Conservation (phyloP, 2,329 filamentous ascomycete genomes). For the Pyrenochaeta sp. region DNA sequence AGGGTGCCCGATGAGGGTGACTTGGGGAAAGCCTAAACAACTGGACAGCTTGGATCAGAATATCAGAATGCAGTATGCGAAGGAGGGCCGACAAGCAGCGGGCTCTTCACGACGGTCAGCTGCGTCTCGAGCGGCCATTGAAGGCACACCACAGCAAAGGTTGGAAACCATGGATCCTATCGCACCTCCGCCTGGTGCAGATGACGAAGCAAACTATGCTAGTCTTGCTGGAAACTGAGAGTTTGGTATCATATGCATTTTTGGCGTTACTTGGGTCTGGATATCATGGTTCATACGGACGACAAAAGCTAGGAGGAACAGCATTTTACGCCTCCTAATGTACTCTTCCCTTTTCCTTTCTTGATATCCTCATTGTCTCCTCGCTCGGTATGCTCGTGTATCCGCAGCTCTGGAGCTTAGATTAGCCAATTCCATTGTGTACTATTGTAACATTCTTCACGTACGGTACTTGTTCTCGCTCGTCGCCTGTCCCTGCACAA, state of each 20-base stretch:
- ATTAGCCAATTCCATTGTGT: conserved; percentile 17
- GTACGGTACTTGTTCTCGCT: conserved; percentile 67
- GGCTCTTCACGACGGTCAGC: conserved; percentile 37
- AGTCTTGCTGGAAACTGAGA: conserved; percentile 85
- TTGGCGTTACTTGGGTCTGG: conserved; percentile 23
- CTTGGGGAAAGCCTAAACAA: conserved; percentile 92
- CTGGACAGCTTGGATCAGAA: conserved; percentile 92
- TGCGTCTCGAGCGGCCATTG: conserved; percentile 49
- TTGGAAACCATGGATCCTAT: conserved; percentile 59
- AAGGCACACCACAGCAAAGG: conserved; percentile 51
- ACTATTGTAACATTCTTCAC: conserved; percentile 38
- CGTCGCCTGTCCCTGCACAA: conserved; percentile 78
- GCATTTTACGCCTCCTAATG: conserved; percentile 48
- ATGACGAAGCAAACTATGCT: conserved; percentile 82
- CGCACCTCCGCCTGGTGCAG: conserved; percentile 79
- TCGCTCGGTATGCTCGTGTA: conserved; percentile 89
- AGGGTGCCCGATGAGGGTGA: conserved; percentile 86
- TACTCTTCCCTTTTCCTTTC: conserved; percentile 57
- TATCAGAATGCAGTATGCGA: conserved; percentile 79
- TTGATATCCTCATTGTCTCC: conserved; percentile 94
- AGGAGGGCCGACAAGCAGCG: conserved; percentile 68
- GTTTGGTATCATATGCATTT: conserved; percentile 34
- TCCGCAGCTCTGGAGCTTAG: conserved; percentile 71
- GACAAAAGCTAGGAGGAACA: conserved; percentile 46
- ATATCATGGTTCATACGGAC: conserved; percentile 39